These are phyloP conservation scores for Lactarius sanguifluus DNA, from an alignment of 768 basidiomycete genomes.

Conservation along the genomic window DNA sequence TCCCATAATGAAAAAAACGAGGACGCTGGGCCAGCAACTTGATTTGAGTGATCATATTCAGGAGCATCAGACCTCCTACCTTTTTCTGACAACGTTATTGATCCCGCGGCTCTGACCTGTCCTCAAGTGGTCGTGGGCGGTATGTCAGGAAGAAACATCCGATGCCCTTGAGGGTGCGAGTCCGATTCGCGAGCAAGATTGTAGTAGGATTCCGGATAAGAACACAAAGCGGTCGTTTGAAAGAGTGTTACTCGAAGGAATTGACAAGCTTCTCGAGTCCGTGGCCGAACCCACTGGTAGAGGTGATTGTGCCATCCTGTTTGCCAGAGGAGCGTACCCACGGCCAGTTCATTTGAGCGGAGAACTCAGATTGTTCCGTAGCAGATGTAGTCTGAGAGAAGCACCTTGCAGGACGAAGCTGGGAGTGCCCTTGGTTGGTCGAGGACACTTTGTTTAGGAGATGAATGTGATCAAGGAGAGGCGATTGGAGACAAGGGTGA, in stretches of 20 bases:
- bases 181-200: neutral
- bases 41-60: neutral
- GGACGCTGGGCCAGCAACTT: neutral
- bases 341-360: neutral
- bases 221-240: conserved; percentile 3
- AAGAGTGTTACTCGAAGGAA: neutral
- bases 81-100: neutral
- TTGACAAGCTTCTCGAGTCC: neutral
- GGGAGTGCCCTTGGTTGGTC: neutral
- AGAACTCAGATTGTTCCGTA: neutral
- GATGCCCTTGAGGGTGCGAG: neutral
- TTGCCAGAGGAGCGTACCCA: neutral
- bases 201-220: no score
- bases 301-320: neutral
- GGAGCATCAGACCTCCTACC: conserved; percentile 4
- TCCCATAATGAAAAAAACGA: conserved; percentile 9
- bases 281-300: neutral
- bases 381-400: neutral
- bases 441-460: neutral
- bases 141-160: neutral
- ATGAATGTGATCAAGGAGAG: conserved; percentile 1
- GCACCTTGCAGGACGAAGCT: neutral
- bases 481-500: neutral
- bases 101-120: conserved; percentile 6
- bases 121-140: neutral